These are phyloP conservation scores for Ocimum tenuiflorum DNA, from an alignment of 257 asterid species.

Conservation along the genomic window DNA sequence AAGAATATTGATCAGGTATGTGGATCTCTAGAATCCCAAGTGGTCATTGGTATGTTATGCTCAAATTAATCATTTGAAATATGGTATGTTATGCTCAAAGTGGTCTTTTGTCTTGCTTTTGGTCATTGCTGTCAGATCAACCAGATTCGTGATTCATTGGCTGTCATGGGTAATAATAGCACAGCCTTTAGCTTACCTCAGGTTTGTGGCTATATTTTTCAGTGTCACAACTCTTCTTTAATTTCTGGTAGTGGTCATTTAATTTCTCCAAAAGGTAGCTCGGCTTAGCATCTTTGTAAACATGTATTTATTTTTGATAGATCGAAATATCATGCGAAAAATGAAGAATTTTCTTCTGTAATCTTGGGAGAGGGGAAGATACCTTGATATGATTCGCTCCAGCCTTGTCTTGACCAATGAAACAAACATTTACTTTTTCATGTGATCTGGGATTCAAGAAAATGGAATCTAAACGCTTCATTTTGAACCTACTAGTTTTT, in stretches of 20 bases:
- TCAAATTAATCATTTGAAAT: too few relatives aligned
- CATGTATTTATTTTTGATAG: neutral
- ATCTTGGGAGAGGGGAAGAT: neutral
- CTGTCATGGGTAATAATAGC: conserved; percentile 89
- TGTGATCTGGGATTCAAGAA: too few relatives aligned
- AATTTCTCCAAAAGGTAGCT: neutral
- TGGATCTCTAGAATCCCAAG: conserved; percentile 4
- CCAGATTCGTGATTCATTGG: conserved; percentile 93
- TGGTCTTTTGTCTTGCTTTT: neutral
- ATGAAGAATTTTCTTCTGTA: neutral
- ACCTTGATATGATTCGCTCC: neutral
- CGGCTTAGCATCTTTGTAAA: neutral
- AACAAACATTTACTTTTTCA: neutral
- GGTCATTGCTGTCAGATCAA: conserved; percentile 56
- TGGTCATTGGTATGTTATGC: neutral
- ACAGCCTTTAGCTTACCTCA: conserved; percentile 98
- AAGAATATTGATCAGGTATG: conserved; percentile 75
- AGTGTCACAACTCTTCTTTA: neutral
- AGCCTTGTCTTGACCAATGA: neutral
- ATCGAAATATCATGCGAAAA: neutral
- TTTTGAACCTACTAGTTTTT: too few relatives aligned
- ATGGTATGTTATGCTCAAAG: conserved; percentile 9
- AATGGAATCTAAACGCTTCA: too few relatives aligned
- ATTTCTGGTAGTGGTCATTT: neutral
- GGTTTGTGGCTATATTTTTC: conserved; percentile 34